Base-by-base conservation (phyloP, 164 flowering plant species). In the Kingdonia uniflora region DNA sequence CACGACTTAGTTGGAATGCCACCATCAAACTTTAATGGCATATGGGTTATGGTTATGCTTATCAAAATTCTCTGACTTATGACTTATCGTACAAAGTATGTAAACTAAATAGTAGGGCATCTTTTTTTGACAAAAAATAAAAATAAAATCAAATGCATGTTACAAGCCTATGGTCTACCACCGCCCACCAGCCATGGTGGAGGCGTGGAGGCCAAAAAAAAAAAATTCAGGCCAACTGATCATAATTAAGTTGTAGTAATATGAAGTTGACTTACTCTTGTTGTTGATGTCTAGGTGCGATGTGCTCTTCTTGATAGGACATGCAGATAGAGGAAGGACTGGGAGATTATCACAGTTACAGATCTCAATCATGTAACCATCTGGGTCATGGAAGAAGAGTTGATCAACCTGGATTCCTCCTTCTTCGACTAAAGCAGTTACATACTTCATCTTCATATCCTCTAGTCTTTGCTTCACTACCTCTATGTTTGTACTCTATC, bases 351-450 rank as follows among this genome's bases (percentile, higher is more conserved):
- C 83, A 41, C 96, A 87, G 71, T 87, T 80, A 80, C 94, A 84
- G 56, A 87, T 56, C 71, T 87, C 96, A 19, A 87, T 68, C 91
- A 86, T 86, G 66, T 81, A 74, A 1, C 88, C 91, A 69, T 86
- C 95, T 23, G 95, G 95, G 63, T 87, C 94, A 55, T 84, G 90
- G 68, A 87, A 87, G 76, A 87, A 87, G 46, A 82, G 67, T 37
- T 82, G 96, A 55, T 84, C 87, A 20, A 82, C 86, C 49, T 56
- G 66, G 38, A 59, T 59, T 2, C 87, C 87, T 12, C 71, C 81
- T 29, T 84, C 96, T 53, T 81, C 79, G 7, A 84, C 87, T 49
- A 69, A 65, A 20, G 84, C 90, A 0, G 76, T 80, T 43, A 71
- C 84, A 22, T 82, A 76, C 56, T 69, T 68, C 64, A 84, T 71